Conservation (phyloP, 257 asterid genomes). For the Avicennia marina region DNA sequence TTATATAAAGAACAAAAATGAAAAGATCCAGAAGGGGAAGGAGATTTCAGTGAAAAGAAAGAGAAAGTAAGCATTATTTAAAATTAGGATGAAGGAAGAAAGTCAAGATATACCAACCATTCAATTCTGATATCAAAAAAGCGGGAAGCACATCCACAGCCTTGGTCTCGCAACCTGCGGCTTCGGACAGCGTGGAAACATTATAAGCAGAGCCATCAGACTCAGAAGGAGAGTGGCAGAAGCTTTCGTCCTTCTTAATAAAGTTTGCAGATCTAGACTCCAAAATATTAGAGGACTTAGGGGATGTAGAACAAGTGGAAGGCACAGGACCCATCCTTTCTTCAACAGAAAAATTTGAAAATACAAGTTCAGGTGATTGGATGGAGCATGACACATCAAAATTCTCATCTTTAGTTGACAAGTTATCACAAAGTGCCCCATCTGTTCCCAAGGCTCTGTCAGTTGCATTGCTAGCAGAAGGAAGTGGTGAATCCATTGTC, state of each 20-base stretch:
- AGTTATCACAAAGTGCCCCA: constrained; percentile 2
- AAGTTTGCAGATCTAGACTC: constrained; percentile 16
- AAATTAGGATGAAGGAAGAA: constrained; percentile 11
- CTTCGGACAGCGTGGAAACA: constrained; percentile 20
- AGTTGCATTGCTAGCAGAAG: constrained; percentile 17
- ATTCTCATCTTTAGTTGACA: constrained; percentile 15
- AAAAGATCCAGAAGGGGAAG: background rate
- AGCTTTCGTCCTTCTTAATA: constrained; percentile 20
- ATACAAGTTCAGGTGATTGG: constrained; percentile 22
- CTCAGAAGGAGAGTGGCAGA: constrained; percentile 8
- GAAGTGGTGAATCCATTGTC: constrained; percentile 17
- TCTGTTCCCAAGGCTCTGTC: background rate
- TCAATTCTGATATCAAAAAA: constrained; percentile 21
- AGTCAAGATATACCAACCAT: constrained; percentile 39
- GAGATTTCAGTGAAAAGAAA: background rate
- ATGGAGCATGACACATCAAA: constrained; percentile 14
- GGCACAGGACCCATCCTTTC: constrained; percentile 11
- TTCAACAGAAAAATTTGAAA: constrained; percentile 21
- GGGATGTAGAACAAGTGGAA: constrained; percentile 22
- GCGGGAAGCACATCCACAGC: constrained; percentile 21
- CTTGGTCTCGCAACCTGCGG: constrained; percentile 18
- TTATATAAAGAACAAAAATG: background rate
- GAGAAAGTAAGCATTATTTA: background rate
- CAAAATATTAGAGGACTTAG: constrained; percentile 16
- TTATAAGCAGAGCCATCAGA: constrained; percentile 8